A percentile compares a stretch with the other conserved stretches of the same genome.
phyloP scores from a whole-genome alignment of 176 grass and related monocot genomes.

The Zoysia japonica region DNA sequence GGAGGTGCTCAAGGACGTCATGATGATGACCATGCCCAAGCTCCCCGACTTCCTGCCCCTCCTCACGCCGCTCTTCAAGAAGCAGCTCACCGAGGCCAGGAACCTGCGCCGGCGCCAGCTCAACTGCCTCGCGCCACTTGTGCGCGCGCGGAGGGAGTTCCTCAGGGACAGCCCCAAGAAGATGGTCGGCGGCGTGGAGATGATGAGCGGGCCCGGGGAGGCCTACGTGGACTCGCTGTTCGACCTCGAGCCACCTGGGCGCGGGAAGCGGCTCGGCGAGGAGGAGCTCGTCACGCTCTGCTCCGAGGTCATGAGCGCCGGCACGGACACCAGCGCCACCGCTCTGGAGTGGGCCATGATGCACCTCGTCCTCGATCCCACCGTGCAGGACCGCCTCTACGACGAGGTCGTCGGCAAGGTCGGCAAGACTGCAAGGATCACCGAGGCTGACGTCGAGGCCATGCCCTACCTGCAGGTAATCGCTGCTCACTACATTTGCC shows the following conservation, averaged over 20 bases:
- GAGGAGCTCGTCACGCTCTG: slow-evolving; percentile 93
- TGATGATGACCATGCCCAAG: slow-evolving; percentile 88
- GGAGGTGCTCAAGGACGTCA: slow-evolving; percentile 95
- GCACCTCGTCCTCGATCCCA: slow-evolving; percentile 74
- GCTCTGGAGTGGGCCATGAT: slow-evolving; percentile 91
- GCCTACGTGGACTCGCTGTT: slow-evolving; percentile 95
- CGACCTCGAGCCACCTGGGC: slow-evolving; percentile 70
- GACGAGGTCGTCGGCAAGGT: slow-evolving; percentile 59
- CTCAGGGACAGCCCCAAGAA: slow-evolving; percentile 41
- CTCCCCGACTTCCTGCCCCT: slow-evolving; percentile 84
- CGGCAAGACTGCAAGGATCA: slow-evolving; percentile 60
- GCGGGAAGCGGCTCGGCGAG: slow-evolving; percentile 66
- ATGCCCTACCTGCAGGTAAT: slow-evolving; percentile 79
- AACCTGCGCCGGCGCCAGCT: slow-evolving; percentile 67
- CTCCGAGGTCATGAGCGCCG: slow-evolving; percentile 98
- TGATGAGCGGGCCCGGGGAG: slow-evolving; percentile 80
- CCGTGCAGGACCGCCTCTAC: slow-evolving; percentile 65
- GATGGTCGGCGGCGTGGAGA: slow-evolving; percentile 45
- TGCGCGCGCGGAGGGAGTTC: slow-evolving; percentile 66
- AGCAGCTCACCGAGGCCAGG: slow-evolving; percentile 58
- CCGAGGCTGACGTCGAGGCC: slow-evolving; percentile 76
- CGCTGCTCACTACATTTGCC: neutral
- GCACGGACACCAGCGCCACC: slow-evolving; percentile 91
- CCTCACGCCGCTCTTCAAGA: slow-evolving; percentile 75
- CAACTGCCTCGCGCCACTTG: slow-evolving; percentile 67